A percentile compares a stretch with the other conserved stretches of the same genome.
Conservation (phyloP, 768 basidiomycete genomes). For the Daedalea quercina region DNA sequence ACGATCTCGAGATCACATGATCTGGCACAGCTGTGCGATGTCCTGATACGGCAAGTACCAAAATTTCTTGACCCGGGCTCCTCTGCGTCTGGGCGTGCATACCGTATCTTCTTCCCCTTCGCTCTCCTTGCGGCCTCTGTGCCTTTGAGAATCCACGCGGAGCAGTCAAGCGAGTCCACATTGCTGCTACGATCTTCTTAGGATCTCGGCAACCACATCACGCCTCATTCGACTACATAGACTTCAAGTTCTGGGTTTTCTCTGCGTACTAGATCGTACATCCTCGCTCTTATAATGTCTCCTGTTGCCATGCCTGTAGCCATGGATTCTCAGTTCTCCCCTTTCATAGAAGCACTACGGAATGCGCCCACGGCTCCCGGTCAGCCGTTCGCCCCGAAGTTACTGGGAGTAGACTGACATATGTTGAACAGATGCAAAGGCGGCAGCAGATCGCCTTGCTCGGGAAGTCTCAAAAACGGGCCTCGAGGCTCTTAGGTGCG, state of each 20-base stretch:
- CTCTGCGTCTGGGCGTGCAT: too few relatives aligned
- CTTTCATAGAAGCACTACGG: constrained; percentile 35
- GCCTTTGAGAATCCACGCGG: too few relatives aligned
- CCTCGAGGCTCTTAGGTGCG: constrained; percentile 54
- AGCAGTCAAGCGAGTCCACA: too few relatives aligned
- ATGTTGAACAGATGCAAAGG: constrained; percentile 64
- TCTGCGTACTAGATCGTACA: neutral
- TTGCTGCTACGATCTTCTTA: too few relatives aligned
- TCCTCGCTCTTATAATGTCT: constrained; percentile 34
- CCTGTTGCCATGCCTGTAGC: constrained; percentile 44
- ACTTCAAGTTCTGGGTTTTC: neutral
- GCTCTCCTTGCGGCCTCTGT: too few relatives aligned
- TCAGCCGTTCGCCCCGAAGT: constrained; percentile 9
- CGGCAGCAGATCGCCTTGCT: constrained; percentile 74
- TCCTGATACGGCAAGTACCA: too few relatives aligned
- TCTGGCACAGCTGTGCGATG: too few relatives aligned
- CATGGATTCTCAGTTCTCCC: constrained; percentile 35
- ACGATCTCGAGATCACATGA: too few relatives aligned
- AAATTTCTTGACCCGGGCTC: too few relatives aligned
- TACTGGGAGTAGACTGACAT: neutral
- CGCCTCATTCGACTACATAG: too few relatives aligned
- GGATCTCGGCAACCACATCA: too few relatives aligned
- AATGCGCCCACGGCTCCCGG: constrained; percentile 33
- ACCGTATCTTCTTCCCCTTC: too few relatives aligned
- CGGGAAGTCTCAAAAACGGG: constrained; percentile 62